phyloP scores from a whole-genome alignment of 805 yeast genomes.

The Wickerhamomyces strasburgensis region DNA sequence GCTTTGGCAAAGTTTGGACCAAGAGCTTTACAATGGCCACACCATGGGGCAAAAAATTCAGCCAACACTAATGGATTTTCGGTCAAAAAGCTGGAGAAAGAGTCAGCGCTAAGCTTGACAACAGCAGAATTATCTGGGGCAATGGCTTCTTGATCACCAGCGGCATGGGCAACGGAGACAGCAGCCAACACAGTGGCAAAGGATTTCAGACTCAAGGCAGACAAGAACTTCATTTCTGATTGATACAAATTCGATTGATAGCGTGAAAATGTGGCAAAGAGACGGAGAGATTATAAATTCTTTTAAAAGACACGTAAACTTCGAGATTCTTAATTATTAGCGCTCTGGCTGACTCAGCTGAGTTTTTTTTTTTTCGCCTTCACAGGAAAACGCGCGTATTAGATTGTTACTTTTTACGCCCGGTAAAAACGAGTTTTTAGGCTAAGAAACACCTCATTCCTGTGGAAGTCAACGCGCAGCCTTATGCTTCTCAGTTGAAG shows the following conservation, averaged over 20 bases:
- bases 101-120: conserved; percentile 64
- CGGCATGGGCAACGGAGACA: conserved; percentile 27
- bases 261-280: no score
- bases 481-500: background rate
- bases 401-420: no score
- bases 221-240: conserved; percentile 36
- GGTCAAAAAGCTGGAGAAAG: conserved; percentile 59
- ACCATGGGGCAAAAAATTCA: conserved; percentile 95
- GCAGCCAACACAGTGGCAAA: conserved; percentile 38
- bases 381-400: no score
- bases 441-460: no score
- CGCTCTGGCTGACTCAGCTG: no score
- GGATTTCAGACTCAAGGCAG: conserved; percentile 30
- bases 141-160: conserved; percentile 55
- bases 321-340: no score
- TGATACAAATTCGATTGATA: no score
- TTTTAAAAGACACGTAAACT: no score
- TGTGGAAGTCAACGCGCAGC: background rate
- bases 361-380: no score
- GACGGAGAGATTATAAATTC: no score
- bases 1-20: conserved; percentile 80
- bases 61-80: conserved; percentile 77
- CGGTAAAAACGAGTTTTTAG: no score
- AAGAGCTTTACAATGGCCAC: conserved; percentile 89
- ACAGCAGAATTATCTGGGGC: conserved; percentile 87